These are phyloP conservation scores for Cronartium quercuum DNA, from an alignment of 1,284 basidiomycete species.

Conservation along the genomic window DNA sequence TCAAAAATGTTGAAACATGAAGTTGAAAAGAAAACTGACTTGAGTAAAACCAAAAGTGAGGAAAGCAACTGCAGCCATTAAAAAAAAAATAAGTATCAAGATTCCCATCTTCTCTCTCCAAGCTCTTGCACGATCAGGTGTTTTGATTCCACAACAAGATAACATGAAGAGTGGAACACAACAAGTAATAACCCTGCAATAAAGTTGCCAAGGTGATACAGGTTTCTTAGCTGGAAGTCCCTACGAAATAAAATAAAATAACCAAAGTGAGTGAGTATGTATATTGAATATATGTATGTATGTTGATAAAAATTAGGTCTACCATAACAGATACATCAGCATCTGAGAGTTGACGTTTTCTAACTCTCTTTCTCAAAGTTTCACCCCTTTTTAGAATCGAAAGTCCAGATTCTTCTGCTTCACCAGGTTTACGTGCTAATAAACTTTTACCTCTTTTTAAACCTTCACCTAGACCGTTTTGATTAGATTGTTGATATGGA, in stretches of 20 bases:
- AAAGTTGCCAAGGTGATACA: conserved; percentile 90
- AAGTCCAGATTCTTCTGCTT: conserved; percentile 73
- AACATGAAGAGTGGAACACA: conserved; percentile 72
- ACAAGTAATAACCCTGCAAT: conserved; percentile 79
- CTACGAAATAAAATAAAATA: neutral
- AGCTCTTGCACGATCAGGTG: conserved; percentile 80
- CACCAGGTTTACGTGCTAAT: conserved; percentile 66
- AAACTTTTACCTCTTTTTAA: conserved; percentile 79
- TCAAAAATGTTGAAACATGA: neutral
- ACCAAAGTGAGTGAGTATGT: neutral
- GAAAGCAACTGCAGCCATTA: conserved; percentile 94
- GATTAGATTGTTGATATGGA: neutral
- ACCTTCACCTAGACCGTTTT: conserved; percentile 47
- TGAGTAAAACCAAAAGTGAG: conserved; percentile 99
- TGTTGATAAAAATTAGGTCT: conserved; percentile 41
- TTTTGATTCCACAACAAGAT: conserved; percentile 55
- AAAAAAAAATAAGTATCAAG: conserved; percentile 65
- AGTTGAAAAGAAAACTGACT: conserved; percentile 18
- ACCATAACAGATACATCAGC: conserved; percentile 49
- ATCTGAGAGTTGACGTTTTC: conserved; percentile 53
- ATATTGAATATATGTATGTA: neutral
- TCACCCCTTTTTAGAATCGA: conserved; percentile 74
- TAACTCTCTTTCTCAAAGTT: conserved; percentile 59
- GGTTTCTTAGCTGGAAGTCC: conserved; percentile 59
- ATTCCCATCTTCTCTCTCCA: conserved; percentile 99